These are phyloP conservation scores for Vaccinium macrocarpon DNA, from an alignment of 148 eudicot genomes.

Conservation along the genomic window DNA sequence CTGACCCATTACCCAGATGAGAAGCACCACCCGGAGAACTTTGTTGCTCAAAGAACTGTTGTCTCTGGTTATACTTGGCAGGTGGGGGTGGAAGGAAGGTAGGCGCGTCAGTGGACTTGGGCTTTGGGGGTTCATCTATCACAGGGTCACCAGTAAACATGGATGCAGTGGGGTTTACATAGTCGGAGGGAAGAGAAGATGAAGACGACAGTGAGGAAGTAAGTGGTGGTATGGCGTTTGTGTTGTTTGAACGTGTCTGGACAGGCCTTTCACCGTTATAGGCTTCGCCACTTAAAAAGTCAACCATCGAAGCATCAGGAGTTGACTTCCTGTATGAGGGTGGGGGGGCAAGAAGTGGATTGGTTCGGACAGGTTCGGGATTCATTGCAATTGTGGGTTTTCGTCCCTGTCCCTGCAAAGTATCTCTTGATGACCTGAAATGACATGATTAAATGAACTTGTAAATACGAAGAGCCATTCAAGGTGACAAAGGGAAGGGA, in stretches of 20 bases:
- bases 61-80: slow-evolving; percentile 66
- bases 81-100: slow-evolving; percentile 79
- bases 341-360: slow-evolving; percentile 74
- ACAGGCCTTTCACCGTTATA: slow-evolving; percentile 40
- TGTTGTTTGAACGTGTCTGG: slow-evolving; percentile 32
- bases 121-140: slow-evolving; percentile 32
- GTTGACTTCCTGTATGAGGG: slow-evolving; percentile 62
- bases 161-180: slow-evolving; percentile 57
- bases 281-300: slow-evolving; percentile 69
- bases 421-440: slow-evolving; percentile 75
- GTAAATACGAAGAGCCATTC: background rate
- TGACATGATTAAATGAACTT: background rate
- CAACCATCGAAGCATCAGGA: slow-evolving; percentile 37
- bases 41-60: slow-evolving; percentile 65
- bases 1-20: slow-evolving; percentile 50
- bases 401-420: slow-evolving; percentile 44
- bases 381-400: slow-evolving; percentile 24
- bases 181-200: slow-evolving; percentile 47
- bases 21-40: slow-evolving; percentile 39
- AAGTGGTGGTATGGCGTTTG: slow-evolving; percentile 33
- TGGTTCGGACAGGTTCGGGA: slow-evolving; percentile 33
- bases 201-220: slow-evolving; percentile 34
- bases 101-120: slow-evolving; percentile 51
- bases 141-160: slow-evolving; percentile 42
- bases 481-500: background rate